Evolutionary conservation across 2,329 filamentous ascomycete species (phyloP), one percentile per base, ranked within the genome.

Genomic region (Stromatinia cepivora): DNA sequence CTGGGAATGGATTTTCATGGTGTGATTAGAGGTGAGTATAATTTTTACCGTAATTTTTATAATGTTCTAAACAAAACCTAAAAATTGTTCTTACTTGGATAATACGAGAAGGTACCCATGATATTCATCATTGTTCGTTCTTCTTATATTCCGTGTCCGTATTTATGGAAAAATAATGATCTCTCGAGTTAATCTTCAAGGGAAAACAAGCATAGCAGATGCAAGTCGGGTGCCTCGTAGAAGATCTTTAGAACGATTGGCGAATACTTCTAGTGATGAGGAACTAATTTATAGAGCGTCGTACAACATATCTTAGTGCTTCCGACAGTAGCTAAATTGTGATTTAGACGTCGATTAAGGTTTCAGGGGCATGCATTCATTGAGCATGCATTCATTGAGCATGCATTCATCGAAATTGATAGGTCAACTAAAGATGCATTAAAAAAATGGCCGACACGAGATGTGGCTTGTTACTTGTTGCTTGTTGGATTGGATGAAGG

Each of bases 221-320:
- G 39, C 22, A 57, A 22, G 20, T 36, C 53, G 31, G n/a, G 31
- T 61, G 39, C 5, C 8, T 36, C 22, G 45, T 25, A 63, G 31
- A 52, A 52, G 61, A 63, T 52, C 46, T 63, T 25, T 50, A 39
- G 61, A 39, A 52, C 31, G 61, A 63, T 63, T 63, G 59, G 45
- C 59, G 59, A 63, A 50, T 25, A 63, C n/a, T 11, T 50, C 45
- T 50, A 63, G 7, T n/a, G 54, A 42, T 39, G 9, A 25, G 31
- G 20, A 22, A 50, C 52, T 15, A 54, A 54, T 25, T 13, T 50
- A 50, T 25, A 50, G 22, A n/a, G 39, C 36, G n/a, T 45, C 36
- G 56, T 39, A 58, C 54, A 39, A 9, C 11, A 36, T 42, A 58
- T 39, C 25, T 58, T 58, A 36, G 20, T 36, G 45, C 5, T 25